Evolutionary conservation across 129 eudicot species (phyloP), one percentile per base, ranked within the genome.

Genomic region (Sambucus nigra): DNA sequence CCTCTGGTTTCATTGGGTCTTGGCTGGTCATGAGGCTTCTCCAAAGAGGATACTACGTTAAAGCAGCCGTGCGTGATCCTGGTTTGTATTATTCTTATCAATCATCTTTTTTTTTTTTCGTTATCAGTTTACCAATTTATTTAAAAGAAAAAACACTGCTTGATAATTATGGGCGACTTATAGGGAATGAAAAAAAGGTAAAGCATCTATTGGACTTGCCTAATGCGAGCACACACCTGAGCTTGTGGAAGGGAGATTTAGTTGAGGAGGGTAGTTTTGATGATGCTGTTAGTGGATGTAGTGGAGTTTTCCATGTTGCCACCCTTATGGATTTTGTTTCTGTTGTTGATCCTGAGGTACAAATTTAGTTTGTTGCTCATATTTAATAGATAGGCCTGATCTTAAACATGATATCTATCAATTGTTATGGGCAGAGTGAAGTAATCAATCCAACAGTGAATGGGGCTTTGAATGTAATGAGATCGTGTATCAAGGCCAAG

Each of bases 11-110:
- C 61, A 27, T 68, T 1, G 67, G 73, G 0, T 68, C 73, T 6
- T 68, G 73, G 73, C 73, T 68, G 15, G 59, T 59, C n/a, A 68
- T 35, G 73, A 59, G 66, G 47, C 67, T 68, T 25, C 53, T 68
- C 8, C 54, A 59, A 47, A 63, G 39, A 6, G 56, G 73, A 22
- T 68, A 68, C 53, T 15, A 28, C 29, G 73, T 68, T n/a, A 48
- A 61, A 25, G 73, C 73, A 10, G 59, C 73, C 4, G 67, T 68
- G 20, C 60, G 61, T 0, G 73, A 68, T 46, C 61, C 61, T 12
- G 51, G 73, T 59, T 3, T 11, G 56, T 15, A 1, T 20, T 24
- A 3, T 24, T 16, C 25, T n/a, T n/a, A n/a, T n/a, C n/a, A n/a
- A n/a, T n/a, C n/a, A n/a, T n/a, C n/a, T n/a, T n/a, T n/a, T n/a